Evolutionary conservation across 2,329 filamentous ascomycete genomes (phyloP).

Genomic region (Chaetomiaceae sp.): DNA sequence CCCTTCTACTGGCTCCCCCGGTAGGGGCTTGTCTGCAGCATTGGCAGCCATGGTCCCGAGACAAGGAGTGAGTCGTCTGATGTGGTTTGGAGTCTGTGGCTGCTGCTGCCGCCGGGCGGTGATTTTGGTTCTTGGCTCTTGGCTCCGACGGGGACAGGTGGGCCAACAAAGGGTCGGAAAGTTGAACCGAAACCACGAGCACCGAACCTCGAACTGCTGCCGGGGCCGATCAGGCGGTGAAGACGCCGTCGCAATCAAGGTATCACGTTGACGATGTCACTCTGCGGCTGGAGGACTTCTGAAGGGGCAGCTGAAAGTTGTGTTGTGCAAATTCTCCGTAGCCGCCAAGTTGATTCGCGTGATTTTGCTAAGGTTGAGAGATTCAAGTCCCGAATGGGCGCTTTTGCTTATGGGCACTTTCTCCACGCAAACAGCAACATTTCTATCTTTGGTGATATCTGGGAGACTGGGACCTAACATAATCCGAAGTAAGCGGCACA

Average conservation of each 20-base stretch:
- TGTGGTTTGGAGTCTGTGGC: not conserved
- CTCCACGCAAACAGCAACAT: no score
- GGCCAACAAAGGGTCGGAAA: conserved; percentile 5
- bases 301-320: conserved; percentile 12
- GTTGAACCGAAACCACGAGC: no score
- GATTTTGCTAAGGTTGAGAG: no score
- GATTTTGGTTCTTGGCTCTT: not conserved
- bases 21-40: conserved; percentile 33
- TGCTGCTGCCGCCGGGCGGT: no score
- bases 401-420: no score
- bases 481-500: no score
- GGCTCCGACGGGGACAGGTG: not conserved
- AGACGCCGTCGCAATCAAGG: conserved; percentile 1
- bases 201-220: not conserved
- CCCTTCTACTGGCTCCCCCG: no score
- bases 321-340: no score
- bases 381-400: no score
- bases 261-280: conserved; percentile 13
- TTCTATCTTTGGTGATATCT: no score
- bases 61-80: conserved; percentile 3
- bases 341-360: no score
- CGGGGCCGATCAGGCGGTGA: conserved; percentile 10
- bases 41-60: conserved; percentile 29
- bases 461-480: no score
- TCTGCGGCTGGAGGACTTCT: conserved; percentile 12